A percentile compares a stretch with the other conserved stretches of the same genome.
phyloP scores from a whole-genome alignment of 306 rosid genomes.

The Inga oerstediana region DNA sequence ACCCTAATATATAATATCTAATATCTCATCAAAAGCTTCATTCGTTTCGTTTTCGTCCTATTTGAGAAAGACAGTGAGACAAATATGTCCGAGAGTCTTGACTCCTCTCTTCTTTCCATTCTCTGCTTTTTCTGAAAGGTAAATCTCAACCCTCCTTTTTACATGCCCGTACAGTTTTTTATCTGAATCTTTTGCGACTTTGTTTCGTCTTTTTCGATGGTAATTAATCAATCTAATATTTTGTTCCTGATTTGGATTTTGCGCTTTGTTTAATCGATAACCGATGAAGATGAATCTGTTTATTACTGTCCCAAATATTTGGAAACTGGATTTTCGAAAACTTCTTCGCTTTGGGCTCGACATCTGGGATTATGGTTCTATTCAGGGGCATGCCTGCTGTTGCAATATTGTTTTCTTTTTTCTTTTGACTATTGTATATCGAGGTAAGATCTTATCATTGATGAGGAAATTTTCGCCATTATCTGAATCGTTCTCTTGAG shows the following conservation, averaged over 20 bases:
- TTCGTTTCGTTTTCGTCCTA: neutral
- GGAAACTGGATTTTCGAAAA: constrained; percentile 3
- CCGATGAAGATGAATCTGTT: constrained; percentile 10
- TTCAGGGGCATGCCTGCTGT: neutral
- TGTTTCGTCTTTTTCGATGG: neutral
- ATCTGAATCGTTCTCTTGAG: constrained; percentile 5
- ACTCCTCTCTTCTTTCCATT: constrained; percentile 30
- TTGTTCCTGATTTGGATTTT: neutral
- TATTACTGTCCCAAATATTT: neutral
- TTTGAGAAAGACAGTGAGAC: constrained; percentile 11
- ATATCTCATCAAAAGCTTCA: neutral
- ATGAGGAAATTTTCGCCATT: neutral
- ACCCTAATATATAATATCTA: neutral
- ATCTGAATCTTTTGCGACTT: constrained; percentile 15
- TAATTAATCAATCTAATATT: constrained; percentile 2
- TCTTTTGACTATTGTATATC: neutral
- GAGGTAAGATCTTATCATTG: constrained; percentile 1
- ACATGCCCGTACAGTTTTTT: neutral
- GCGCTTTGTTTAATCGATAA: constrained; percentile 18
- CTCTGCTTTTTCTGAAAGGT: constrained; percentile 47
- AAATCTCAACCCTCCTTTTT: constrained; percentile 18
- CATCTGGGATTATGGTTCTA: constrained; percentile 14
- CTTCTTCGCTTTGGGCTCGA: neutral
- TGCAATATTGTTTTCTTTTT: constrained; percentile 12
- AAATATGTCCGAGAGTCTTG: constrained; percentile 33